phyloP scores from a whole-genome alignment of 2,329 filamentous ascomycete species.

The Colletotrichum sp. region DNA sequence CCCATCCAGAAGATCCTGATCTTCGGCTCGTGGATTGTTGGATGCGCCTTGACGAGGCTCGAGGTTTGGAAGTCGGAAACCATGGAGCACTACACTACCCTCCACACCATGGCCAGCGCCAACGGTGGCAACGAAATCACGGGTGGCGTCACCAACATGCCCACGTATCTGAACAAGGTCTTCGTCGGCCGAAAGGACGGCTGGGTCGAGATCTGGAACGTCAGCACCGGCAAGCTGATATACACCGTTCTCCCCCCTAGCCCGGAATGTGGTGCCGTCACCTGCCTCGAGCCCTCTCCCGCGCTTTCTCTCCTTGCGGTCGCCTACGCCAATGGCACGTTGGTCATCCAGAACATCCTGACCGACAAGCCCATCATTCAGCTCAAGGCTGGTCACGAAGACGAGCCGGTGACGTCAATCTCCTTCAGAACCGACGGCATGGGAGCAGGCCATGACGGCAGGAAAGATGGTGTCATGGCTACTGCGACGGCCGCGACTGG shows the following conservation, averaged over 20 bases:
- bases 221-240: slow-evolving; percentile 88
- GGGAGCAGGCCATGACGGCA: slow-evolving; percentile 87
- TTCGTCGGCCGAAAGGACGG: slow-evolving; percentile 89
- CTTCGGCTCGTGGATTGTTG: slow-evolving; percentile 92
- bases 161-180: slow-evolving; percentile 95
- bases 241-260: slow-evolving; percentile 85
- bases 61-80: slow-evolving; percentile 88
- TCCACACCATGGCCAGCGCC: slow-evolving; percentile 64
- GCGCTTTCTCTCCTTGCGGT: slow-evolving; percentile 87
- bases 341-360: slow-evolving; percentile 83
- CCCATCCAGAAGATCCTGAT: slow-evolving; percentile 79
- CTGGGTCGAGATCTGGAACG: slow-evolving; percentile 95
- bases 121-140: slow-evolving; percentile 73
- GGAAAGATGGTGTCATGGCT: slow-evolving; percentile 89
- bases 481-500: slow-evolving; percentile 81
- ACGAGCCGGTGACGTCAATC: slow-evolving; percentile 77
- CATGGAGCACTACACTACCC: slow-evolving; percentile 88
- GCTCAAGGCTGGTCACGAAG: slow-evolving; percentile 69
- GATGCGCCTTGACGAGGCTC: slow-evolving; percentile 74
- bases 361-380: slow-evolving; percentile 76
- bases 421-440: slow-evolving; percentile 89
- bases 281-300: slow-evolving; percentile 82
- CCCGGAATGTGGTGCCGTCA: slow-evolving; percentile 78
- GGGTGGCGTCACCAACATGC: slow-evolving; percentile 83
- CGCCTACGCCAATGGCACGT: slow-evolving; percentile 79